phyloP scores from a whole-genome alignment of 1,284 basidiomycete genomes.

The Ceratobasidium sp. region DNA sequence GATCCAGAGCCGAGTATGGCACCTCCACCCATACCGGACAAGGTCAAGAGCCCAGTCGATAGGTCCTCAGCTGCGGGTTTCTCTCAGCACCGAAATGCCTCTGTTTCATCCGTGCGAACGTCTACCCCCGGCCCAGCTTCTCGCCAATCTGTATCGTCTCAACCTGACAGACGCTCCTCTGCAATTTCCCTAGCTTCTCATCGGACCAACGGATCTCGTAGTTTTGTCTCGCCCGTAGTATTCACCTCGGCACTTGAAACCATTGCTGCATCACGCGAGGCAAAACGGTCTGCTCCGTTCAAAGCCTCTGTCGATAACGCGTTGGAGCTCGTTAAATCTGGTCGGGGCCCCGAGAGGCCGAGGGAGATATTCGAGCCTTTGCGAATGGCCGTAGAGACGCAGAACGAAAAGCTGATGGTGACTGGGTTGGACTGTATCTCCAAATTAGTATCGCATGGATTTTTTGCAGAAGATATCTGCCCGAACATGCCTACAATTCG shows the following conservation, averaged over 20 bases:
- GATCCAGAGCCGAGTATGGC: not conserved
- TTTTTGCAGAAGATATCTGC: constrained; percentile 72
- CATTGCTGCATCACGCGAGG: constrained; percentile 88
- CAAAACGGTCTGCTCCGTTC: constrained; percentile 80
- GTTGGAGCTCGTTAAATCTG: constrained; percentile 78
- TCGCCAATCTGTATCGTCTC: constrained; percentile 20
- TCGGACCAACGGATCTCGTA: constrained; percentile 23
- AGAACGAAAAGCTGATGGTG: constrained; percentile 89
- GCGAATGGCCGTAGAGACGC: constrained; percentile 90
- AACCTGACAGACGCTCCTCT: constrained; percentile 14
- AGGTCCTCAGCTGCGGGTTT: constrained; percentile 24
- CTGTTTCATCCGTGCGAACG: constrained; percentile 34
- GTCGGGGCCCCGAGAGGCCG: constrained; percentile 71
- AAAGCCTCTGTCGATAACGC: constrained; percentile 83
- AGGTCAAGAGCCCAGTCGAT: constrained; percentile 24
- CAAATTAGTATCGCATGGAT: constrained; percentile 94
- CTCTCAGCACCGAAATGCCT: constrained; percentile 23
- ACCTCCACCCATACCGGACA: constrained; percentile 29
- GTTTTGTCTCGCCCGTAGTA: constrained; percentile 49
- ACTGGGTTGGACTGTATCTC: constrained; percentile 95
- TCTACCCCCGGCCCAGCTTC: constrained; percentile 23
- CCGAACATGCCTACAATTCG: constrained; percentile 55
- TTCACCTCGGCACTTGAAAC: constrained; percentile 88
- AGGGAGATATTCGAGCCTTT: constrained; percentile 92
- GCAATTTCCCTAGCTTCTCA: constrained; percentile 9